Evolutionary conservation across 257 asterid species (phyloP).

Genomic region (Cruciata laevipes): DNA sequence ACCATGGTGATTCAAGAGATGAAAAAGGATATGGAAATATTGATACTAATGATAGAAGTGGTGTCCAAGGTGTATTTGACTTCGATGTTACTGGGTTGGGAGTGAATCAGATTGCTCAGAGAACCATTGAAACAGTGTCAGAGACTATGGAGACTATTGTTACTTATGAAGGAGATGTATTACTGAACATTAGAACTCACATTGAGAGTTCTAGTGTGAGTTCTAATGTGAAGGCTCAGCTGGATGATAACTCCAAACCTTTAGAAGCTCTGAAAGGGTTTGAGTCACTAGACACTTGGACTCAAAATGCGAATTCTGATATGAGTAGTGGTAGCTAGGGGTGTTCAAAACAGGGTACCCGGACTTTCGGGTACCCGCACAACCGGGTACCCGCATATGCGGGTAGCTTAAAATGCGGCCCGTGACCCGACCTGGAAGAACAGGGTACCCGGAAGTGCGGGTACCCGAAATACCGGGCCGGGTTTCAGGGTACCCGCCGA

Average conservation of each 20-base stretch:
- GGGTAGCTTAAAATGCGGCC: too few relatives aligned
- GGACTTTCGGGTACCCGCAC: too few relatives aligned
- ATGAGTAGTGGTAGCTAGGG: too few relatives aligned
- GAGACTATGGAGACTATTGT: conserved; percentile 29
- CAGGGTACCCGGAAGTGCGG: too few relatives aligned
- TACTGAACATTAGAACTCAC: conserved; percentile 22
- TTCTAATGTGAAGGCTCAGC: conserved; percentile 22
- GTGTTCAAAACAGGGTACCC: too few relatives aligned
- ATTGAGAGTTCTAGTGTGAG: too few relatives aligned
- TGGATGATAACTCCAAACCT: conserved; percentile 20
- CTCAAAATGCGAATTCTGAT: conserved; percentile 29
- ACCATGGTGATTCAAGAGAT: conserved; percentile 18
- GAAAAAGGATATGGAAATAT: conserved; percentile 24
- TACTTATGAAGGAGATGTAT: conserved; percentile 20
- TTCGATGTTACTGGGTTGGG: conserved; percentile 20
- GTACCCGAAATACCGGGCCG: too few relatives aligned
- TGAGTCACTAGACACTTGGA: conserved; percentile 19
- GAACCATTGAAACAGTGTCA: conserved; percentile 23
- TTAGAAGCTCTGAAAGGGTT: conserved; percentile 17
- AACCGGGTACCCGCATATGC: too few relatives aligned
- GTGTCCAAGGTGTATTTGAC: conserved; percentile 23
- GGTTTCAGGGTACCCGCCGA: too few relatives aligned
- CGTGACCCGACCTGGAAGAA: too few relatives aligned
- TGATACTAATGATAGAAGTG: conserved; percentile 25
- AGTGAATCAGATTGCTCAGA: conserved; percentile 27